phyloP scores from a whole-genome alignment of 1,139 yeast species.

The Pichia sp. region DNA sequence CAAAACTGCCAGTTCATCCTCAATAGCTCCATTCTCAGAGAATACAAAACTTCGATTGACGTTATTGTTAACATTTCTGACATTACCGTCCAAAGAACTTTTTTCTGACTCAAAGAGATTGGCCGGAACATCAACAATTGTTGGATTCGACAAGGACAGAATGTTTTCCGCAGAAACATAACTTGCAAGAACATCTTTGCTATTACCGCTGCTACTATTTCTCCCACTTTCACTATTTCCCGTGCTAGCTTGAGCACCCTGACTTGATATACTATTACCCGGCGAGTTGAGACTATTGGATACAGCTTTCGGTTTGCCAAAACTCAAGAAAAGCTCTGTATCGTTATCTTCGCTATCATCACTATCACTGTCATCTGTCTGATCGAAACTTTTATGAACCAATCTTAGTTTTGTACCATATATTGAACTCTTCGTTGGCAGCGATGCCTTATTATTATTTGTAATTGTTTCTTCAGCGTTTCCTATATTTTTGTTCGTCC shows the following conservation, averaged over 20 bases:
- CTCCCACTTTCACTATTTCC: background rate
- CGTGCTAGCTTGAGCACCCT: background rate
- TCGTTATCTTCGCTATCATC: conserved; percentile 2
- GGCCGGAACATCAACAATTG: conserved; percentile 19
- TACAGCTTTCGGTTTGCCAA: conserved; percentile 8
- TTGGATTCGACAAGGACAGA: conserved; percentile 4
- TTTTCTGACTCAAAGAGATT: conserved; percentile 10
- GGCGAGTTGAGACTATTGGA: background rate
- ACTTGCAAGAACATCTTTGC: background rate
- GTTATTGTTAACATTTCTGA: background rate
- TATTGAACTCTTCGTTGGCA: conserved; percentile 12
- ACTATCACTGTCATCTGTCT: conserved; percentile 4
- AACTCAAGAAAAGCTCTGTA: conserved; percentile 16
- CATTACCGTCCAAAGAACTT: background rate
- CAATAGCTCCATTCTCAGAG: background rate
- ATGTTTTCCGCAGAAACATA: conserved; percentile 6
- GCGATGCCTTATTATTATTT: background rate
- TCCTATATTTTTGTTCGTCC: background rate
- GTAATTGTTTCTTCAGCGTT: background rate
- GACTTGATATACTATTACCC: background rate
- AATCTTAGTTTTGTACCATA: conserved; percentile 19
- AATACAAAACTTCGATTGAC: background rate
- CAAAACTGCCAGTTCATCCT: conserved; percentile 4
- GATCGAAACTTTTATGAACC: background rate
- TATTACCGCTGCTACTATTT: background rate